Conservation (phyloP, 331 rosid species). For the Saraca asoca region DNA sequence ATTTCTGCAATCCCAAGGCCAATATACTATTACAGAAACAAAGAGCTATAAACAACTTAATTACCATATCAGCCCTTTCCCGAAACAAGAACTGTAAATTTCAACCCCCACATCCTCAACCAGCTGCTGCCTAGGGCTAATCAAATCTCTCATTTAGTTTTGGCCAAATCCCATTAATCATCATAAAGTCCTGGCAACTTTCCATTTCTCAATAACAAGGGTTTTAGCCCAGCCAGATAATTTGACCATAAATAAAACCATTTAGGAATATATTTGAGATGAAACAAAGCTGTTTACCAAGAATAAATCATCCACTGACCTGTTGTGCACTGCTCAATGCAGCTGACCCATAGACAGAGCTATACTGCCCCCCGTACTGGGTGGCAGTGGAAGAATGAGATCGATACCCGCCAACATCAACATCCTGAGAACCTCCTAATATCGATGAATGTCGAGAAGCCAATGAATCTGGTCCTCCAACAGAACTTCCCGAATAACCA, state of each 20-base stretch:
- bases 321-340: slow-evolving; percentile 70
- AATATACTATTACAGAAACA: no score
- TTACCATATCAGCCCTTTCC: background rate
- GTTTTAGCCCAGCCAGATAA: background rate
- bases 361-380: slow-evolving; percentile 92
- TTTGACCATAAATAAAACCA: background rate
- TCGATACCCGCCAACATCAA: slow-evolving; percentile 67
- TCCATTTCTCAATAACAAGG: background rate
- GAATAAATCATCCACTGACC: slow-evolving; percentile 48
- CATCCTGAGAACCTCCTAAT: slow-evolving; percentile 74
- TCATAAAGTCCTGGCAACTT: background rate
- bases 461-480: slow-evolving; percentile 77
- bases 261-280: background rate
- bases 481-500: slow-evolving; percentile 72
- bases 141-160: background rate
- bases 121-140: background rate
- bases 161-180: background rate
- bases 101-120: background rate
- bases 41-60: background rate
- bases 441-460: slow-evolving; percentile 79
- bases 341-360: slow-evolving; percentile 81
- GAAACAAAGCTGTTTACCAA: background rate
- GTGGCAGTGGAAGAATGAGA: slow-evolving; percentile 62
- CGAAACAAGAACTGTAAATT: background rate
- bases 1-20: no score